A percentile compares a stretch with the other conserved stretches of the same genome.
These are phyloP conservation scores for Globisporangium nunn DNA, from an alignment of 352 stramenopile genomes.

Conservation along the genomic window DNA sequence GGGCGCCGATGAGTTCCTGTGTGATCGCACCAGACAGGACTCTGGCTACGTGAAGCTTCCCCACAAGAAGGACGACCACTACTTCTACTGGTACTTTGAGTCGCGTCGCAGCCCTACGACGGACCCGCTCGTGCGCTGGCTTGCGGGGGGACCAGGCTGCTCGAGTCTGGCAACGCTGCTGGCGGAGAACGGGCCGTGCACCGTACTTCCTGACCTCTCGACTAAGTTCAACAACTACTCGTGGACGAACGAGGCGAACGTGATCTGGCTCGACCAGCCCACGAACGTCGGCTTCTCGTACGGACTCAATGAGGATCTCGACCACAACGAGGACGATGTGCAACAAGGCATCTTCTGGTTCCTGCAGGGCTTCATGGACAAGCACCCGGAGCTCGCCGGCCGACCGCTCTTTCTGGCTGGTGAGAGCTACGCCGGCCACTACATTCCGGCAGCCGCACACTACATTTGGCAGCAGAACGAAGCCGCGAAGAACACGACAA, in stretches of 20 bases:
- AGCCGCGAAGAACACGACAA: slow-evolving; percentile 1
- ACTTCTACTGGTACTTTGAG: slow-evolving; percentile 44
- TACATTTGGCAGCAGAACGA: slow-evolving; percentile 23
- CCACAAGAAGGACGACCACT: slow-evolving; percentile 35
- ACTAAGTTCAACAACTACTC: slow-evolving; percentile 23
- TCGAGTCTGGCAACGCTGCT: slow-evolving; percentile 30
- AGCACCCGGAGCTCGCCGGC: slow-evolving; percentile 25
- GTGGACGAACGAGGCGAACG: slow-evolving; percentile 33
- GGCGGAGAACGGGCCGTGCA: slow-evolving; percentile 28
- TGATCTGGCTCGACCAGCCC: slow-evolving; percentile 37
- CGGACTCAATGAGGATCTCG: slow-evolving; percentile 12
- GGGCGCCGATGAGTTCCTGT: slow-evolving; percentile 9
- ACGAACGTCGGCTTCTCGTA: slow-evolving; percentile 31
- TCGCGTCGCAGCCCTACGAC: slow-evolving; percentile 14
- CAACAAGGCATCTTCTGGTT: slow-evolving; percentile 34
- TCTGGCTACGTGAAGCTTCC: slow-evolving; percentile 28
- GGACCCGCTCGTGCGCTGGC: slow-evolving; percentile 28
- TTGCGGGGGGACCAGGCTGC: slow-evolving; percentile 29
- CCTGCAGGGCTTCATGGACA: slow-evolving; percentile 25
- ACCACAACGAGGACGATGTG: slow-evolving; percentile 30
- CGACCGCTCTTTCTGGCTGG: slow-evolving; percentile 26
- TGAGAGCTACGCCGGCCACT: slow-evolving; percentile 35
- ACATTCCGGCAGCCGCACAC: slow-evolving; percentile 27
- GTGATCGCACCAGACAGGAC: slow-evolving; percentile 15
- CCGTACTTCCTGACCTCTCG: slow-evolving; percentile 15